Conservation (phyloP, 2,329 filamentous ascomycete genomes). For the Harringtonia aguacate region DNA sequence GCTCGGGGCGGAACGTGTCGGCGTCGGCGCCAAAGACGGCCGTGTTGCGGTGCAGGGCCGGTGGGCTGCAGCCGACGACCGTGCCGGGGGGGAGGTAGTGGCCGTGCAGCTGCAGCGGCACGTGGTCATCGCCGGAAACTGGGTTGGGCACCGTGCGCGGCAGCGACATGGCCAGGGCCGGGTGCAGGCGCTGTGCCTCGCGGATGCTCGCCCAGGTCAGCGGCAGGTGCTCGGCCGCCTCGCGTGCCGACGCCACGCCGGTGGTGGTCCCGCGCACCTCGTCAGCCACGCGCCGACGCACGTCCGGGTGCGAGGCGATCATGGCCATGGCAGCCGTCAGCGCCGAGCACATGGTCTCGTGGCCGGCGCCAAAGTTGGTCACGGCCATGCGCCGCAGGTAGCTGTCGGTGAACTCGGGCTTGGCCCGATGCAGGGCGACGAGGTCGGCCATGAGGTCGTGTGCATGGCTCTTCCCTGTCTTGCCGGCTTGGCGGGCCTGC, state of each 20-base stretch:
- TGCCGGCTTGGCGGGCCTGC: background rate
- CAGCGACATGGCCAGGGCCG: slow-evolving; percentile 41
- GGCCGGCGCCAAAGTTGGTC: slow-evolving; percentile 45
- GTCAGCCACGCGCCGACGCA: slow-evolving; percentile 20
- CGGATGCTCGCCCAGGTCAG: slow-evolving; percentile 35
- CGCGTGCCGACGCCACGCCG: slow-evolving; percentile 14
- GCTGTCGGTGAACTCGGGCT: slow-evolving; percentile 32
- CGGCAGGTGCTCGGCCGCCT: slow-evolving; percentile 13
- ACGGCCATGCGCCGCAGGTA: slow-evolving; percentile 41
- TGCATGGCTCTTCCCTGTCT: background rate
- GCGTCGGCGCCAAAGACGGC: slow-evolving; percentile 38
- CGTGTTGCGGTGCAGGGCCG: slow-evolving; percentile 36
- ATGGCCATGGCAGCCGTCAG: slow-evolving; percentile 37
- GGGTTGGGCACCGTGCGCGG: slow-evolving; percentile 30
- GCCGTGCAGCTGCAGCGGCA: no score
- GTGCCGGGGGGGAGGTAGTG: slow-evolving; percentile 31
- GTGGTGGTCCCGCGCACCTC: slow-evolving; percentile 15
- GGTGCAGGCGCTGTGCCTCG: slow-evolving; percentile 38
- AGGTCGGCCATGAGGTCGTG: slow-evolving; percentile 36
- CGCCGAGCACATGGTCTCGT: slow-evolving; percentile 43
- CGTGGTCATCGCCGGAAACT: slow-evolving; percentile 17
- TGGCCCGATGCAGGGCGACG: slow-evolving; percentile 32
- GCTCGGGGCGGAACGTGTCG: slow-evolving; percentile 29
- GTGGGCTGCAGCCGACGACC: slow-evolving; percentile 39
- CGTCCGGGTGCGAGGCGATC: slow-evolving; percentile 27